phyloP scores from a whole-genome alignment of 2,329 filamentous ascomycete genomes.

The Aspergillus sp. region DNA sequence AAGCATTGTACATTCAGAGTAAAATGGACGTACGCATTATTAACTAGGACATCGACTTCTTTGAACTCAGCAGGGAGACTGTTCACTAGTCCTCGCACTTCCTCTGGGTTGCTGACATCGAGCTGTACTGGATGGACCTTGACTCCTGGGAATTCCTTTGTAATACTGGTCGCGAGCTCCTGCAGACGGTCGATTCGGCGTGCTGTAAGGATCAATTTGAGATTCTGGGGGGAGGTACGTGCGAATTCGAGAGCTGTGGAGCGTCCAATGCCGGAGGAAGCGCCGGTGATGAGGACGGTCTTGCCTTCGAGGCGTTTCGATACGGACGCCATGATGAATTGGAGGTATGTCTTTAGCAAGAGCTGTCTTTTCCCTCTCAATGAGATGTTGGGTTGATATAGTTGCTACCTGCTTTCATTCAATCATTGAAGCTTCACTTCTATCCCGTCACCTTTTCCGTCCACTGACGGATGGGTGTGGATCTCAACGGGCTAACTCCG shows the following conservation, averaged over 20 bases:
- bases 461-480: too few species aligned
- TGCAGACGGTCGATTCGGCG: slow-evolving; percentile 1
- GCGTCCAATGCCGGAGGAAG: slow-evolving; percentile 1
- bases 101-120: not conserved
- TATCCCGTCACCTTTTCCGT: not conserved
- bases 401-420: too few species aligned
- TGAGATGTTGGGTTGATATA: too few species aligned
- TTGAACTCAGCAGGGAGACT: not conserved
- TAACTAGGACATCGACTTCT: not conserved
- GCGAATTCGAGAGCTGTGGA: slow-evolving; percentile 6
- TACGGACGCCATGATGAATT: not conserved
- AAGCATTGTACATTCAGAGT: not conserved
- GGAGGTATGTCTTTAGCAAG: not conserved
- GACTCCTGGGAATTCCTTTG: not conserved
- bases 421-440: not conserved
- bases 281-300: slow-evolving; percentile 3
- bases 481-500: too few species aligned
- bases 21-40: not conserved
- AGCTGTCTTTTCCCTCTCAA: not conserved
- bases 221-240: not conserved
- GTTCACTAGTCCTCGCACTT: not conserved
- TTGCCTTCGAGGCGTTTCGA: slow-evolving; percentile 1
- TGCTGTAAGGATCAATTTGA: slow-evolving; percentile 1
- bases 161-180: not conserved
- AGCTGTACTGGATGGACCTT: not conserved